These are phyloP conservation scores for Cyclocybe aegerita DNA, from an alignment of 768 basidiomycete species.

Conservation along the genomic window DNA sequence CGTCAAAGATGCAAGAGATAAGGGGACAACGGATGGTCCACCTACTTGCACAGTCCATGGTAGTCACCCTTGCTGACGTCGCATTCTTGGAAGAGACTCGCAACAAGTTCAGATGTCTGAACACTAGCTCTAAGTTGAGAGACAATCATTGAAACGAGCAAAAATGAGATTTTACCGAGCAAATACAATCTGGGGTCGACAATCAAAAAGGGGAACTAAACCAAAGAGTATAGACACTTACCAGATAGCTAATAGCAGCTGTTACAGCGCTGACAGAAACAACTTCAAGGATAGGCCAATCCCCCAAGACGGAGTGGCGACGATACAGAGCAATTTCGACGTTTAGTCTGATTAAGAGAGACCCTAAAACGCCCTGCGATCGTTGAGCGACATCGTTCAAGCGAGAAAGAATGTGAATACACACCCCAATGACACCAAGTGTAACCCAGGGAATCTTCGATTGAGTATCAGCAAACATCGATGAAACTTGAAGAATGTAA, in stretches of 20 bases:
- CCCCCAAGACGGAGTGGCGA: constrained; percentile 48
- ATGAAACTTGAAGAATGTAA: background rate
- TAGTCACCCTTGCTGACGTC: constrained; percentile 63
- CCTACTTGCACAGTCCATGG: constrained; percentile 82
- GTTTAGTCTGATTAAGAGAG: constrained; percentile 65
- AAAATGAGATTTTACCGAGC: constrained; percentile 39
- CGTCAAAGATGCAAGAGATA: background rate
- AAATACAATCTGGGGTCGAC: constrained; percentile 55
- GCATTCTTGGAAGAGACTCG: constrained; percentile 84
- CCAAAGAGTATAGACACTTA: constrained; percentile 23
- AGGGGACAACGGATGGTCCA: background rate
- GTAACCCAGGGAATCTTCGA: constrained; percentile 67
- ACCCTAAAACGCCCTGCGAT: constrained; percentile 60
- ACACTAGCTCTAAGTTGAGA: constrained; percentile 38
- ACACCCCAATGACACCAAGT: constrained; percentile 62
- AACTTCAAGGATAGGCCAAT: constrained; percentile 70
- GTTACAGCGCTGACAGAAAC: constrained; percentile 61
- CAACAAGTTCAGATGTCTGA: constrained; percentile 78
- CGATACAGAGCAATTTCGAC: constrained; percentile 63
- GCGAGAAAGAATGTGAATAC: constrained; percentile 9
- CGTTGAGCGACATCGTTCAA: constrained; percentile 3
- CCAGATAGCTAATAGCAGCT: constrained; percentile 69
- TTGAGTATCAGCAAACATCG: background rate
- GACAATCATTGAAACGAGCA: background rate
- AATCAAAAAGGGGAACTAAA: background rate